phyloP scores from a whole-genome alignment of 1,284 basidiomycete species.

The Austroboletus sp. region DNA sequence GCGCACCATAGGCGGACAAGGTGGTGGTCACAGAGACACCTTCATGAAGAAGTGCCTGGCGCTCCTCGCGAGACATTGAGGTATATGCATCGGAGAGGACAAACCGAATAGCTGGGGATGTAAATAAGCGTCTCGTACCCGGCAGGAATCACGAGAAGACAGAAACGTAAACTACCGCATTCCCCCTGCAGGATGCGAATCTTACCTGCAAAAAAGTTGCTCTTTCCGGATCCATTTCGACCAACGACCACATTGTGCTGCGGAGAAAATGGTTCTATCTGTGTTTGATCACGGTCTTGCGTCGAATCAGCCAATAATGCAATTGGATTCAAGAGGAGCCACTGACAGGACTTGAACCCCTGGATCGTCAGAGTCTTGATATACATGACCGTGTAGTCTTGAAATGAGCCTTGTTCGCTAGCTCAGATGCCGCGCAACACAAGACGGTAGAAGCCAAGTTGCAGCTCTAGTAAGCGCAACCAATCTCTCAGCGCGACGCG shows the following conservation, averaged over 20 bases:
- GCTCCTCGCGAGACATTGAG: slow-evolving; percentile 89
- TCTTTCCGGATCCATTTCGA: slow-evolving; percentile 92
- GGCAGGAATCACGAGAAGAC: not conserved
- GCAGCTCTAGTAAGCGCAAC: not conserved
- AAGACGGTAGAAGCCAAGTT: not conserved
- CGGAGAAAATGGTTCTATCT: slow-evolving; percentile 76
- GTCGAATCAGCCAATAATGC: slow-evolving; percentile 6
- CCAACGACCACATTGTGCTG: slow-evolving; percentile 92
- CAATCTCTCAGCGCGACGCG: slow-evolving; percentile 8
- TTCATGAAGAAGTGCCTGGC: slow-evolving; percentile 88
- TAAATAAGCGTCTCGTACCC: slow-evolving; percentile 6
- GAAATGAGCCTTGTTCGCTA: not conserved
- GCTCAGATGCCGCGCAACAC: not conserved
- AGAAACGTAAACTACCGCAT: not conserved
- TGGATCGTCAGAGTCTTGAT: slow-evolving; percentile 92
- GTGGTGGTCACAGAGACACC: slow-evolving; percentile 85
- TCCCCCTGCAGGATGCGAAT: too few species aligned
- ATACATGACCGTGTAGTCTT: slow-evolving; percentile 45
- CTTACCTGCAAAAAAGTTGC: slow-evolving; percentile 90
- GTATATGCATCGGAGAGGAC: slow-evolving; percentile 97
- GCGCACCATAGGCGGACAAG: slow-evolving; percentile 83
- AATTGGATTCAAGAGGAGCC: not conserved
- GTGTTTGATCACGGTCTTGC: slow-evolving; percentile 72
- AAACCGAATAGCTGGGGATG: slow-evolving; percentile 78
- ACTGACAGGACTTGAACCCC: slow-evolving; percentile 91